Percentiles rank a stretch among this genome's conserved stretches.
phyloP scores from a whole-genome alignment of 1,284 basidiomycete species.

The Ceratorhiza oryzae-sativae region DNA sequence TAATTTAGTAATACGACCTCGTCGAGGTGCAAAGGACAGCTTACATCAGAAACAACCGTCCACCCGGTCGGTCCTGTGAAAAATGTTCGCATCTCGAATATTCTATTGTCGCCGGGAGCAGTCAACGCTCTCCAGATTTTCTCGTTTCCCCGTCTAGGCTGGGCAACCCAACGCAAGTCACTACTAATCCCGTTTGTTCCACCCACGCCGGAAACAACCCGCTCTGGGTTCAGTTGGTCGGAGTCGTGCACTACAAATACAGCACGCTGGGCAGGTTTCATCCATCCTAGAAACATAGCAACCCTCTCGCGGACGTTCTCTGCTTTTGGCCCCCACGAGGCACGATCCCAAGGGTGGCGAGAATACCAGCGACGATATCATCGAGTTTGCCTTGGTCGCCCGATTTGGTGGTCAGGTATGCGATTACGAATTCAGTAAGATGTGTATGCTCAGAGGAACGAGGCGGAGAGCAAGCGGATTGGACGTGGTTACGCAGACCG shows the following conservation, averaged over 20 bases:
- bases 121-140: slow-evolving; percentile 18
- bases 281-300: slow-evolving; percentile 25
- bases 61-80: slow-evolving; percentile 5
- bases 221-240: background rate
- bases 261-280: slow-evolving; percentile 2
- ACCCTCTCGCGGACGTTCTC: slow-evolving; percentile 15
- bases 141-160: background rate
- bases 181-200: slow-evolving; percentile 9
- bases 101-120: background rate
- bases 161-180: slow-evolving; percentile 13
- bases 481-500: background rate
- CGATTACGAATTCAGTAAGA: slow-evolving; percentile 16
- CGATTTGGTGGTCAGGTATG: slow-evolving; percentile 3
- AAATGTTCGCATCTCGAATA: slow-evolving; percentile 16
- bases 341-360: slow-evolving; percentile 10
- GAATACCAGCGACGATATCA: slow-evolving; percentile 13
- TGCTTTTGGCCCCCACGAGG: slow-evolving; percentile 4
- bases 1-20: background rate
- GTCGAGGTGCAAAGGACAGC: background rate
- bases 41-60: slow-evolving; percentile 25
- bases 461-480: background rate
- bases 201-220: slow-evolving; percentile 1
- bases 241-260: background rate
- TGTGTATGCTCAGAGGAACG: background rate
- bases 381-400: slow-evolving; percentile 10